Evolutionary conservation across 164 flowering plant species (phyloP).

Genomic region (Annona squamosa): DNA sequence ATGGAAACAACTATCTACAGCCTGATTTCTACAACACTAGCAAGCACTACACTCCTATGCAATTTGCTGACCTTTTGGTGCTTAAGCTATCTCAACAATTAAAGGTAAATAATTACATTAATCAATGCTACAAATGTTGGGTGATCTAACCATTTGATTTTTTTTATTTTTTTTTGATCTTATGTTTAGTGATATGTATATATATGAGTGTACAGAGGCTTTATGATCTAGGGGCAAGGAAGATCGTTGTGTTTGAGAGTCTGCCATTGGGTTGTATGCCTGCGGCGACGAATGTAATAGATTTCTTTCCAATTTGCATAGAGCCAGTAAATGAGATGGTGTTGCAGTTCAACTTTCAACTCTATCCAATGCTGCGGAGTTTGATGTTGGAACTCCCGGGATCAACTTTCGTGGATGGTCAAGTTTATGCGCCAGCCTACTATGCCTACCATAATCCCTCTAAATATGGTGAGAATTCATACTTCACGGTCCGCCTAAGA

Average conservation of each 20-base stretch:
- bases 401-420: not conserved
- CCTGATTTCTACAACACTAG: not conserved
- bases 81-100: not conserved
- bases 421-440: not conserved
- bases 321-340: not conserved
- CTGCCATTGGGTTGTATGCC: not conserved
- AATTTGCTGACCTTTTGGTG: not conserved
- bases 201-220: not conserved
- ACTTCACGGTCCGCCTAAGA: too few relatives aligned
- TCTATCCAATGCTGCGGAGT: not conserved
- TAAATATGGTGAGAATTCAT: not conserved
- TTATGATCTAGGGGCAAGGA: constrained; percentile 3
- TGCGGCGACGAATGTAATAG: not conserved
- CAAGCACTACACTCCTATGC: not conserved
- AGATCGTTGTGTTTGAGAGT: not conserved
- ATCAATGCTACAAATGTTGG: too few relatives aligned
- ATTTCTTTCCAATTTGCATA: not conserved
- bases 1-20: constrained; percentile 1
- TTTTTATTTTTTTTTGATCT: too few relatives aligned
- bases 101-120: too few relatives aligned
- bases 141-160: not conserved
- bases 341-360: not conserved
- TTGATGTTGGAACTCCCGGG: not conserved
- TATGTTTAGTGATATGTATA: too few relatives aligned
- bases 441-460: not conserved